Base-by-base conservation (phyloP, 768 basidiomycete genomes). In the Agrocybe pediades region DNA sequence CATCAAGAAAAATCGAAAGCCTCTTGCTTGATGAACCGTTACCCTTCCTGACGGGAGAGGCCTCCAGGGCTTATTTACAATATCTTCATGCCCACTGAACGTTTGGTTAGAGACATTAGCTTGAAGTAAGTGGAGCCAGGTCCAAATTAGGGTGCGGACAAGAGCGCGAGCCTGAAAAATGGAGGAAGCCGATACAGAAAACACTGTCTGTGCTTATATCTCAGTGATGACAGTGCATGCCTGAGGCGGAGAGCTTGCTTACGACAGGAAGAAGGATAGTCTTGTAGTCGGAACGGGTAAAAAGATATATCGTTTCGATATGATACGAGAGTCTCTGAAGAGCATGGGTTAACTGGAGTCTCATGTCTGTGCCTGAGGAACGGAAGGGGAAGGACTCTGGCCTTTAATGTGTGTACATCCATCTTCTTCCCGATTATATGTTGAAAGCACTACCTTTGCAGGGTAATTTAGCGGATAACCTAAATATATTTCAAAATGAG, bases 21-120 rank as follows among this genome's bases (percentile, higher is more conserved):
- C 19, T 17, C 46, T 16, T 9, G 46, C 46, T 13, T 20, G 24
- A 13, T 29, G 16, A 24, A 47, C 24, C 8, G 27, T 47, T 13
- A 47, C 29, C 16, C 46, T 25, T 27, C 46, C 33, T 13, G 46
- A 47, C 3, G 46, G 46, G 9, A 47, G 33, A n/a, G 46, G 46
- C 27, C 46, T 47, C 46, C 46, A 47, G 11, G 46, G 46, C 46
- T 47, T 47, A 17, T 47, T 47, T 5, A 47, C 33, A n/a, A 17
- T 29, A 36, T 47, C 46, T 17, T 47, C 46, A 20, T 47, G 24
- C 19, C 24, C 27, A 16, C 24, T 20, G 11, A 47, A 20, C 2
- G 25, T 26, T 21, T 47, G 46, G 21, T 47, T 47, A n/a, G 24
- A 24, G 16, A 47, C 29, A 27, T 47, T 27, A 17, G 29, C 29